phyloP scores from a whole-genome alignment of 345 rosid genomes.

The Punica granatum region DNA sequence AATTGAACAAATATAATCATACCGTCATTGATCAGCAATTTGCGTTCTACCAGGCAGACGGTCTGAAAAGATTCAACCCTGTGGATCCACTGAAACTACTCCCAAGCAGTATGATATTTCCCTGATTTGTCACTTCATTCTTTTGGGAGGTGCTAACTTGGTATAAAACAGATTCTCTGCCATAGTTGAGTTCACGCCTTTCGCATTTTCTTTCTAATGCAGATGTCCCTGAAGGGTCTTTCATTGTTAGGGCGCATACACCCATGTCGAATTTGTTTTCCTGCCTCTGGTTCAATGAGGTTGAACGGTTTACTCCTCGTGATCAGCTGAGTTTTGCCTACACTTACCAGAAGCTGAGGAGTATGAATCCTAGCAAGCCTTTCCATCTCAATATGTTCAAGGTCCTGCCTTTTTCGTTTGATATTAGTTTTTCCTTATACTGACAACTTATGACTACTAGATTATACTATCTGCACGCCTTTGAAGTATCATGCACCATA shows the following conservation, averaged over 20 bases:
- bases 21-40: slow-evolving; percentile 79
- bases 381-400: slow-evolving; percentile 93
- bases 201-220: slow-evolving; percentile 9
- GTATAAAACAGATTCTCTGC: background rate
- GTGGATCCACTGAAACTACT: slow-evolving; percentile 83
- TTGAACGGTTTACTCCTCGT: slow-evolving; percentile 90
- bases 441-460: background rate
- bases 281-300: slow-evolving; percentile 98
- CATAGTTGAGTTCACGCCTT: background rate
- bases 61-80: slow-evolving; percentile 64
- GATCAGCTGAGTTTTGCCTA: slow-evolving; percentile 95
- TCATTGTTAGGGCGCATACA: slow-evolving; percentile 89
- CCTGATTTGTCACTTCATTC: background rate
- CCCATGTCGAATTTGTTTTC: slow-evolving; percentile 98
- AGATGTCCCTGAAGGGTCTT: slow-evolving; percentile 99
- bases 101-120: slow-evolving; percentile 69
- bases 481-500: background rate
- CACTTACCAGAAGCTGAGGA: slow-evolving; percentile 76
- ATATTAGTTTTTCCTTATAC: background rate
- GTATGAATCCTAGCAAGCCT: slow-evolving; percentile 68
- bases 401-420: slow-evolving; percentile 28
- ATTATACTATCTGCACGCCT: background rate
- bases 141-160: background rate
- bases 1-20: slow-evolving; percentile 89
- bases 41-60: slow-evolving; percentile 78